These are phyloP conservation scores for Dactylellina haptotyla DNA, from an alignment of 2,329 filamentous ascomycete species.

Conservation along the genomic window DNA sequence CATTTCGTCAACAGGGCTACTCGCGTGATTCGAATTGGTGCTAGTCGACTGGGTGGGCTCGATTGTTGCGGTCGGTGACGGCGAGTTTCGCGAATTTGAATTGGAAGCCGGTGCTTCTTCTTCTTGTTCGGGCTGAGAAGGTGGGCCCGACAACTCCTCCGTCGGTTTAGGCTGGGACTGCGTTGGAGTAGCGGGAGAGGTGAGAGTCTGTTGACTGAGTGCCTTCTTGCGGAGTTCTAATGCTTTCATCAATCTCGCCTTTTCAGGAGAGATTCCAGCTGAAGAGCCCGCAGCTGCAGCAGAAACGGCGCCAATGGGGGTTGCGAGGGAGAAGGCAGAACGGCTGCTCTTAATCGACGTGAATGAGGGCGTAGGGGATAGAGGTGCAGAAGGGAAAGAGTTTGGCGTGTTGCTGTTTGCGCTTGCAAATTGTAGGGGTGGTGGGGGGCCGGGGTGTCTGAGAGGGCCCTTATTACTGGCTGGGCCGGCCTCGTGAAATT, in stretches of 20 bases:
- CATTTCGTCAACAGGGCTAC: conserved; percentile 42
- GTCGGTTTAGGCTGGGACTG: conserved; percentile 37
- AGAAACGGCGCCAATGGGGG: conserved; percentile 62
- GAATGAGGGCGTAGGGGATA: conserved; percentile 53
- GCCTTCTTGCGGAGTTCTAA: conserved; percentile 89
- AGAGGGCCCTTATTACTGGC: conserved; percentile 52
- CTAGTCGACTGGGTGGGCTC: not conserved
- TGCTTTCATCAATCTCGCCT: conserved; percentile 91
- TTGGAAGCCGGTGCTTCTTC: not conserved
- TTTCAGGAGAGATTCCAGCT: conserved; percentile 79
- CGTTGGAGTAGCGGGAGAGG: conserved; percentile 24
- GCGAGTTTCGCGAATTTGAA: conserved; percentile 2
- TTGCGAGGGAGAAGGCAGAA: conserved; percentile 60
- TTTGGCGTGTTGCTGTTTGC: conserved; percentile 53
- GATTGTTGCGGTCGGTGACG: conserved; percentile 18
- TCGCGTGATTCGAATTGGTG: conserved; percentile 24
- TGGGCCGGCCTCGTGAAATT: conserved; percentile 46
- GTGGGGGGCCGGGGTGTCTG: conserved; percentile 55
- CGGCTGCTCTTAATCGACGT: conserved; percentile 59
- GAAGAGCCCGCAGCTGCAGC: conserved; percentile 63
- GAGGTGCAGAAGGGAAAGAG: conserved; percentile 50
- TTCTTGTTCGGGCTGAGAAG: conserved; percentile 21
- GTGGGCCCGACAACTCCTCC: conserved; percentile 28
- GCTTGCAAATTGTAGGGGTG: conserved; percentile 54
- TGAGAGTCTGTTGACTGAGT: conserved; percentile 63